Percentiles rank a stretch among this genome's conserved stretches.
Conservation (phyloP, 805 yeast species). For the Dipodascus albidus region DNA sequence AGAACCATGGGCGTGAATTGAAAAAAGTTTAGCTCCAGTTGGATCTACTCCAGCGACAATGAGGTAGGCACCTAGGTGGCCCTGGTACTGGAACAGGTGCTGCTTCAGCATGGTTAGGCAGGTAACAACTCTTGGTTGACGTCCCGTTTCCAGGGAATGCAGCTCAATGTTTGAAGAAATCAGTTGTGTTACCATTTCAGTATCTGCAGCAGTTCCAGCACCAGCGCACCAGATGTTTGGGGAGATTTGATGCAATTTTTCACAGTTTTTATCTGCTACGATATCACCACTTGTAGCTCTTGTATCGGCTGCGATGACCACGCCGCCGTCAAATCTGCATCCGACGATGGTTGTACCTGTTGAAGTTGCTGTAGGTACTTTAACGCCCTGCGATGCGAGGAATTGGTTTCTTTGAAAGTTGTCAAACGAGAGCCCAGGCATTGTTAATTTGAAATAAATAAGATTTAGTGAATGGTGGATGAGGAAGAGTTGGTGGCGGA, state of each 20-base stretch:
- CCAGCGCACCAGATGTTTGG: conserved; percentile 99
- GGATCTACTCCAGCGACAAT: conserved; percentile 98
- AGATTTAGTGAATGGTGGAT: not conserved
- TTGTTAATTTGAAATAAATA: conserved; percentile 19
- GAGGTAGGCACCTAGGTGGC: conserved; percentile 92
- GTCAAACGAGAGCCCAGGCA: conserved; percentile 90
- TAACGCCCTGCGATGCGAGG: conserved; percentile 60
- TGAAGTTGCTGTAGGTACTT: conserved; percentile 81
- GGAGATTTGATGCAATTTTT: conserved; percentile 79
- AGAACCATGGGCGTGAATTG: conserved; percentile 96
- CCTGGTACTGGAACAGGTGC: conserved; percentile 93
- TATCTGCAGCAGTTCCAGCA: conserved; percentile 99
- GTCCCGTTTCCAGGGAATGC: conserved; percentile 70
- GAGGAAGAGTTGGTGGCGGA: not conserved
- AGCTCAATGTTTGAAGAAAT: conserved; percentile 84
- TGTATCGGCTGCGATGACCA: conserved; percentile 96
- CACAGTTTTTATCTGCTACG: conserved; percentile 97
- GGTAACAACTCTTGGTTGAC: conserved; percentile 88
- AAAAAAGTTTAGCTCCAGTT: conserved; percentile 85
- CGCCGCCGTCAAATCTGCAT: conserved; percentile 85
- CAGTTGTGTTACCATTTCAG: conserved; percentile 93
- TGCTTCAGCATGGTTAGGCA: conserved; percentile 90
- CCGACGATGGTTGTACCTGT: conserved; percentile 99
- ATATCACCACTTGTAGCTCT: conserved; percentile 95
- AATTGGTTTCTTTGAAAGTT: conserved; percentile 82